Evolutionary conservation across 1,284 basidiomycete genomes (phyloP).

Genomic region (Mycosarcoma maydis): DNA sequence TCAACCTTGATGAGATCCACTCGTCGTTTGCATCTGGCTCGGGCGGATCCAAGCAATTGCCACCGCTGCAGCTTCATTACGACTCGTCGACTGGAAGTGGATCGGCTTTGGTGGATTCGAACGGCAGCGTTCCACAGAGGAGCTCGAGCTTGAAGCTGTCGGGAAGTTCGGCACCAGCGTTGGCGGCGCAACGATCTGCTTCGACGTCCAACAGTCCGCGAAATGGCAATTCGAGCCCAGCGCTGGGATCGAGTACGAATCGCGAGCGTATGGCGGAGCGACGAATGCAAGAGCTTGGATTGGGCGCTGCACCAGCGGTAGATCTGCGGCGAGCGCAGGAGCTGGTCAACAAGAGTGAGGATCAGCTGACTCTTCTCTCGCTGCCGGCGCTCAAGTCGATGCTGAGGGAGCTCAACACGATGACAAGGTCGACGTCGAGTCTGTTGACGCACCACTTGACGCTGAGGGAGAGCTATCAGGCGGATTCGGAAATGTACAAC

Average conservation of each 20-base stretch:
- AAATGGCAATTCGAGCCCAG: constrained; percentile 36
- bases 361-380: constrained; percentile 59
- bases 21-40: constrained; percentile 29
- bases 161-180: constrained; percentile 3
- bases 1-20: constrained; percentile 64
- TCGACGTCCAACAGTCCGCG: constrained; percentile 41
- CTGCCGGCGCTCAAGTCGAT: constrained; percentile 58
- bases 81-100: constrained; percentile 18
- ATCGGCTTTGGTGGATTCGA: constrained; percentile 2
- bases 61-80: constrained; percentile 56
- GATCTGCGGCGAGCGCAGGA: constrained; percentile 51
- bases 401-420: constrained; percentile 47
- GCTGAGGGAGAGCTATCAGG: constrained; percentile 56
- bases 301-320: constrained; percentile 41
- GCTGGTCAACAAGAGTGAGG: constrained; percentile 48
- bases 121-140: constrained; percentile 7
- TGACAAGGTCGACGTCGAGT: constrained; percentile 53
- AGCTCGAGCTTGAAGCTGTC: constrained; percentile 29
- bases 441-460: constrained; percentile 62
- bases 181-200: constrained; percentile 24
- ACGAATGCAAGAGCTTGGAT: constrained; percentile 52
- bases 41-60: constrained; percentile 29
- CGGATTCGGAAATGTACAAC: constrained; percentile 64
- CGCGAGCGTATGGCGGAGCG: constrained; percentile 50
- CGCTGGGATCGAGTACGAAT: constrained; percentile 31